Percentiles rank a stretch among this genome's conserved stretches.
Conservation (phyloP, 257 asterid genomes). For the Petrea volubilis region DNA sequence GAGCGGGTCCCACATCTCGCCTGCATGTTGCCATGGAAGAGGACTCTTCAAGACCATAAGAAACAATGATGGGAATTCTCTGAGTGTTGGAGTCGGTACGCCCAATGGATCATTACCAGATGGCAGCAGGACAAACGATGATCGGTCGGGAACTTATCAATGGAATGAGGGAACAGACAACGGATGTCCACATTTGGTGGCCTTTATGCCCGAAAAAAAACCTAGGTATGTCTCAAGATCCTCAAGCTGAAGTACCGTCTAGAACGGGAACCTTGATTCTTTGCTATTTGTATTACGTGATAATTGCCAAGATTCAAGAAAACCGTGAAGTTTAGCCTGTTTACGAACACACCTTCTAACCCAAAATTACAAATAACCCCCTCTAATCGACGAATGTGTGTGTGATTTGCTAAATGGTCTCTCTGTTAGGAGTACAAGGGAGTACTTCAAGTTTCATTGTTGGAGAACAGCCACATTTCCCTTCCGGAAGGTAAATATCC, state of each 20-base stretch:
- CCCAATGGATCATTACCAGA: conserved; percentile 29
- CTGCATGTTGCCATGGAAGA: conserved; percentile 51
- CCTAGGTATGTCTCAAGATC: conserved; percentile 35
- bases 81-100: conserved; percentile 39
- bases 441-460: conserved; percentile 40
- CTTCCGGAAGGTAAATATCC: conserved; percentile 45
- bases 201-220: conserved; percentile 33
- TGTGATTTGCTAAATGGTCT: too few species aligned
- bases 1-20: conserved; percentile 51
- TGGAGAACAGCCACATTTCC: conserved; percentile 60
- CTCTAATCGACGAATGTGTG: too few species aligned
- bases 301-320: too few species aligned
- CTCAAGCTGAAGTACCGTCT: conserved; percentile 3
- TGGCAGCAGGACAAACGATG: conserved; percentile 8
- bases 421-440: conserved; percentile 27
- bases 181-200: conserved; percentile 28
- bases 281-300: not conserved
- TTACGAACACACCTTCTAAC: too few species aligned
- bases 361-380: too few species aligned
- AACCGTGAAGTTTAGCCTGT: too few species aligned
- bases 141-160: conserved; percentile 24
- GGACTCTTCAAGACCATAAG: conserved; percentile 52
- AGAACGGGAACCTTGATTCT: not conserved
- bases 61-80: conserved; percentile 61
- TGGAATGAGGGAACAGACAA: conserved; percentile 26